Base-by-base conservation (phyloP, 257 asterid species). In the Nicotiana undulata region DNA sequence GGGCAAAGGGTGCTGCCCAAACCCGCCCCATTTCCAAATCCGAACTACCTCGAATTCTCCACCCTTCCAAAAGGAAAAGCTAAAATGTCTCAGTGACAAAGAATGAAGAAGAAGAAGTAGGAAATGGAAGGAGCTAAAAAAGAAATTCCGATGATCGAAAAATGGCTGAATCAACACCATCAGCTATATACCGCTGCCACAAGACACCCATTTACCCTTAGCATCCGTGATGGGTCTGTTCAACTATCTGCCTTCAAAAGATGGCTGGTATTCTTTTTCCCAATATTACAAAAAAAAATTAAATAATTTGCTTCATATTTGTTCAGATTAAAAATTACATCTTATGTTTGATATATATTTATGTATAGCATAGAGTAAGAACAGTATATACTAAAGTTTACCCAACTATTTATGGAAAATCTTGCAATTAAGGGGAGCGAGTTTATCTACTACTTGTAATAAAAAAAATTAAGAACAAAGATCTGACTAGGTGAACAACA, bases 211-310 rank as follows among this genome's bases (percentile, higher is more conserved):
- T 94, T 94, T 82, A 85, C 87, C 61, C 90, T 83, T 81, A 85
- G 87, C 60, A 92, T 94, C 81, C 92, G 92, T 37, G 93, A 92
- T 84, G 98, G 97, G n/a, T 86, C 98, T 56, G 83, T 93, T 52
- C 85, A 89, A 79, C 31, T 88, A 64, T 82, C 90, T 52, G 82
- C 93, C 80, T 93, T 94, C 97, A 93, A 89, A 84, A 86, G 91
- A 4, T 94, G 98, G 98, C 95, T 94, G 97, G 98, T 93, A 83
- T 7, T 76, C 1, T 9, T 16, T 64, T 55, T 2, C 52, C 12
- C 18, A 18, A 56, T 18, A 20, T 56, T 58, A 37, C 24, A 34
- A 5, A n/a, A n/a, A n/a, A n/a, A n/a, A n/a, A n/a, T n/a, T n/a
- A n/a, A 3, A 29, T 29, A 3, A 29, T 29, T 29, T 29, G 32